Conservation (phyloP, 1,284 basidiomycete species). For the Trichosporon sp. region DNA sequence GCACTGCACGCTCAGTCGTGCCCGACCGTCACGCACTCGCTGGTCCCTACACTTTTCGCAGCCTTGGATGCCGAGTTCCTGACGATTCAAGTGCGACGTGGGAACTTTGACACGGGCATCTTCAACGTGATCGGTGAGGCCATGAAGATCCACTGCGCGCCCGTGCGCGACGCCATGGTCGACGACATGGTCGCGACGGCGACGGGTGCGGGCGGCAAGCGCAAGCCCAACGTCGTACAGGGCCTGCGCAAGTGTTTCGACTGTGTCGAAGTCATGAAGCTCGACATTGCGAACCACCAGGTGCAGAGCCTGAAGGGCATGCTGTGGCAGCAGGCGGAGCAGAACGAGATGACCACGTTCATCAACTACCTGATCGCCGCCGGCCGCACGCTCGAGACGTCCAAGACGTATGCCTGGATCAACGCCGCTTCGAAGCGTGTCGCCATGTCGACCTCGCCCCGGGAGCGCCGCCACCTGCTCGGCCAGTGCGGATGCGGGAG, state of each 20-base stretch:
- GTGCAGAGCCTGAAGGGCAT: slow-evolving; percentile 82
- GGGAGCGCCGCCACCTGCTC: slow-evolving; percentile 39
- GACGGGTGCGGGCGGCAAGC: slow-evolving; percentile 55
- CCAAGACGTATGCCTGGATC: slow-evolving; percentile 47
- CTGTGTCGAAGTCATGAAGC: slow-evolving; percentile 91
- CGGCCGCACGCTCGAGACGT: slow-evolving; percentile 34
- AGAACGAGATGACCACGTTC: slow-evolving; percentile 79
- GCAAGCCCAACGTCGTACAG: slow-evolving; percentile 64
- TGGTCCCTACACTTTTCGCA: slow-evolving; percentile 56
- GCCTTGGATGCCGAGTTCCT: slow-evolving; percentile 65
- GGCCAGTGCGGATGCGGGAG: slow-evolving; percentile 37
- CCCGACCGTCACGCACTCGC: slow-evolving; percentile 61
- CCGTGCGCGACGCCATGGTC: slow-evolving; percentile 82
- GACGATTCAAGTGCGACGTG: slow-evolving; percentile 74
- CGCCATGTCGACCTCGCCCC: slow-evolving; percentile 34
- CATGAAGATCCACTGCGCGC: slow-evolving; percentile 87
- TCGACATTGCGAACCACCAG: slow-evolving; percentile 95
- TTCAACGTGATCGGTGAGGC: slow-evolving; percentile 77
- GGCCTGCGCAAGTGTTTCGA: slow-evolving; percentile 85
- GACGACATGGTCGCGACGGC: slow-evolving; percentile 79
- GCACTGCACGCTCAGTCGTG: slow-evolving; percentile 64
- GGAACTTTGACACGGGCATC: slow-evolving; percentile 76
- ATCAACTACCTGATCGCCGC: slow-evolving; percentile 48
- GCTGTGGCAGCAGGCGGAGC: slow-evolving; percentile 75
- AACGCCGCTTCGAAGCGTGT: slow-evolving; percentile 44